These are phyloP conservation scores for Colletotrichum chlorophyti DNA, from an alignment of 2,329 filamentous ascomycete species.

Conservation along the genomic window DNA sequence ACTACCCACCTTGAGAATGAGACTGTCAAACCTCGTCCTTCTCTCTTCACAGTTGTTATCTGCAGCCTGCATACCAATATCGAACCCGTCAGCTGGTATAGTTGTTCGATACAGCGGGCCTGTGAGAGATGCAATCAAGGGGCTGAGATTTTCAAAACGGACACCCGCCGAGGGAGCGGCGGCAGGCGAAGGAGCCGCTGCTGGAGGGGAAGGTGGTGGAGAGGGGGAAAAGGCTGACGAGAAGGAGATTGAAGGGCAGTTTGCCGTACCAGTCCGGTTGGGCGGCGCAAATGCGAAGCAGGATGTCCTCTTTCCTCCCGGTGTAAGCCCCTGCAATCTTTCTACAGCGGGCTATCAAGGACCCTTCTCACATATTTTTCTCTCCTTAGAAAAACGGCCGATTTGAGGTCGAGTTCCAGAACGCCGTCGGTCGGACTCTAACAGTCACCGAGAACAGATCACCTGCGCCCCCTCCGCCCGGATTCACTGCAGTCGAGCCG, in stretches of 20 bases:
- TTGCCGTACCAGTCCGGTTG: slow-evolving; percentile 37
- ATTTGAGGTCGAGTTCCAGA: slow-evolving; percentile 49
- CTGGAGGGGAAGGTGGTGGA: slow-evolving; percentile 2
- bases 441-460: slow-evolving; percentile 45
- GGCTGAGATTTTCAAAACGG: neutral
- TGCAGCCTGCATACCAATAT: slow-evolving; percentile 2
- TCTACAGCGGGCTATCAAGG: fast-evolving
- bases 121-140: neutral
- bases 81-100: neutral
- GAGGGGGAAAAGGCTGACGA: slow-evolving; percentile 33
- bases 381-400: slow-evolving; percentile 35
- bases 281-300: slow-evolving; percentile 40
- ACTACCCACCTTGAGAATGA: slow-evolving; percentile 4
- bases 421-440: slow-evolving; percentile 39
- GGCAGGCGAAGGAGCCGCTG: neutral
- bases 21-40: neutral
- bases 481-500: slow-evolving; percentile 45
- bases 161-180: neutral
- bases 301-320: slow-evolving; percentile 41
- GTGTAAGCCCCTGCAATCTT: slow-evolving; percentile 33
- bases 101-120: neutral
- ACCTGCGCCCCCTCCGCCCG: slow-evolving; percentile 41
- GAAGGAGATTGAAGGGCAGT: slow-evolving; percentile 38
- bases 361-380: neutral
- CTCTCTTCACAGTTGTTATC: neutral